Percentiles rank a stretch among this genome's conserved stretches.
Conservation (phyloP, 352 stramenopile species). For the Pythium pyrilobum region DNA sequence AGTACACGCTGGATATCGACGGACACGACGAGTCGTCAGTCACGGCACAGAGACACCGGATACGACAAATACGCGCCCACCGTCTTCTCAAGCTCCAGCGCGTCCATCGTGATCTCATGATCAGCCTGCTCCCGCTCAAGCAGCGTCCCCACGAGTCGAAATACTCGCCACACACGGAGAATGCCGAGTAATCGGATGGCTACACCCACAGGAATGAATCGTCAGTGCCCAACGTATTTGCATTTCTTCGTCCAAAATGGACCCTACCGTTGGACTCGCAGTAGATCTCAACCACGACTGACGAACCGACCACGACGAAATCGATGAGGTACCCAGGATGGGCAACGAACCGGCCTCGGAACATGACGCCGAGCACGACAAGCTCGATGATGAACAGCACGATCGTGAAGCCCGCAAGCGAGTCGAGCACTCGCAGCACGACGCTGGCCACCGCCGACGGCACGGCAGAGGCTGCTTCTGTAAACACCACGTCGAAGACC, state of each 20-base stretch:
- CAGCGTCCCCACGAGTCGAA: constrained; percentile 46
- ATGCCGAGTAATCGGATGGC: constrained; percentile 40
- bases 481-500: neutral
- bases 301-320: constrained; percentile 23
- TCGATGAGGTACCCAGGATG: constrained; percentile 63
- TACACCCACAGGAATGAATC: constrained; percentile 12
- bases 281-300: constrained; percentile 40
- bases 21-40: neutral
- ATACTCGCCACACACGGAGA: constrained; percentile 52
- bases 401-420: constrained; percentile 53
- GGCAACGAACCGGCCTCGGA: constrained; percentile 41
- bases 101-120: constrained; percentile 30
- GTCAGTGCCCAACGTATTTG: neutral
- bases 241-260: neutral
- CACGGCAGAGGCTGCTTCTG: neutral
- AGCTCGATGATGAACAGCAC: constrained; percentile 62
- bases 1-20: constrained; percentile 26
- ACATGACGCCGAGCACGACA: constrained; percentile 31
- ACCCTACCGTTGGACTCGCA: constrained; percentile 46
- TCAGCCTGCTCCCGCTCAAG: constrained; percentile 38
- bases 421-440: constrained; percentile 36
- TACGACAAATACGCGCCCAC: constrained; percentile 22
- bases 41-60: neutral
- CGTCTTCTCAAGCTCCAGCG: constrained; percentile 44
- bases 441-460: constrained; percentile 2